These are phyloP conservation scores for Aspergillus thermomutatus DNA, from an alignment of 2,329 filamentous ascomycete genomes.

Conservation along the genomic window DNA sequence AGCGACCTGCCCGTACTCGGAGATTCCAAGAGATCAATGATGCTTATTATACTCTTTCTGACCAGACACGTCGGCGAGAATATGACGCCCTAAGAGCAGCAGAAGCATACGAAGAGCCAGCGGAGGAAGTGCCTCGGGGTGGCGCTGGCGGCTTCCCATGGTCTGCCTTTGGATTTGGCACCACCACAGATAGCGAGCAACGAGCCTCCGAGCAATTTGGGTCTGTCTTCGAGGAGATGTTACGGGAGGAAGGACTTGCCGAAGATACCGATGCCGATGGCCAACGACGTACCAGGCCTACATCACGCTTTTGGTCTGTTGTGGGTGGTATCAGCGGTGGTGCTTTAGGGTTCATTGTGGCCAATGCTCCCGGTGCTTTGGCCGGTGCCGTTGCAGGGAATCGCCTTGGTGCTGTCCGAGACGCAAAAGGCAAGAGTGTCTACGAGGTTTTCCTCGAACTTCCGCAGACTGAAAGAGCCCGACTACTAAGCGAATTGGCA, in stretches of 20 bases:
- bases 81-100: constrained; percentile 70
- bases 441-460: constrained; percentile 87
- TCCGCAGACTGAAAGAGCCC: constrained; percentile 75
- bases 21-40: constrained; percentile 91
- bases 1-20: constrained; percentile 75
- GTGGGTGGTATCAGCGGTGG: constrained; percentile 83
- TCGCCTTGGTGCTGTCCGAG: constrained; percentile 80
- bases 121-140: constrained; percentile 49
- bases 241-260: constrained; percentile 79
- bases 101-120: constrained; percentile 43
- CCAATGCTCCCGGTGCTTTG: constrained; percentile 82
- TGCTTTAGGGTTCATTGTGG: constrained; percentile 90
- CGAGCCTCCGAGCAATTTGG: constrained; percentile 73
- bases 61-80: constrained; percentile 70
- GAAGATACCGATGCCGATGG: constrained; percentile 60
- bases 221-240: constrained; percentile 86
- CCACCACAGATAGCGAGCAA: constrained; percentile 26
- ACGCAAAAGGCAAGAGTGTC: constrained; percentile 91
- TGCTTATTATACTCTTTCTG: constrained; percentile 87
- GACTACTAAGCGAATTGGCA: constrained; percentile 77
- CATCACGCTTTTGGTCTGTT: constrained; percentile 78
- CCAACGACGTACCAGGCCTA: constrained; percentile 44
- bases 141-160: constrained; percentile 65
- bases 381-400: constrained; percentile 93
- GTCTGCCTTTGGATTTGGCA: constrained; percentile 65